Conservation (phyloP, 164 flowering plant species). For the Aristolochia fimbriata region DNA sequence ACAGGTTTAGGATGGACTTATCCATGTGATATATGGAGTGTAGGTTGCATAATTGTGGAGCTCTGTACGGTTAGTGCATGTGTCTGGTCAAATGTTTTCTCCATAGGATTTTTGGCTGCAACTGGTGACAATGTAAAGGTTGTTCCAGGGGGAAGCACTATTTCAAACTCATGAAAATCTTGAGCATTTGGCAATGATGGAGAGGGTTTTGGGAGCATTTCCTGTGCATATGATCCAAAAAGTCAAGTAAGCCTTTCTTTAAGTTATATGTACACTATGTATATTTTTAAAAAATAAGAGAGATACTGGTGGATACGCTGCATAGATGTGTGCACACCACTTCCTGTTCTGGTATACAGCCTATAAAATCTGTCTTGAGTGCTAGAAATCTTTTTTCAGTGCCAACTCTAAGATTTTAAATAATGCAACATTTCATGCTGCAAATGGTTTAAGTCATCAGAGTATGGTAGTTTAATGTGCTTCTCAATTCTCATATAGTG, state of each 20-base stretch:
- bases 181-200: constrained; percentile 97
- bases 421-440: too few species aligned
- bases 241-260: constrained; percentile 34
- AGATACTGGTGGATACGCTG: too few species aligned
- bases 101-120: not conserved
- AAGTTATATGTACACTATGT: not conserved
- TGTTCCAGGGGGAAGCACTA: constrained; percentile 63
- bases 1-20: constrained; percentile 90
- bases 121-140: constrained; percentile 1
- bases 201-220: constrained; percentile 73
- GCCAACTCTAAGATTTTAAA: too few species aligned
- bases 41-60: constrained; percentile 88
- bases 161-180: constrained; percentile 88
- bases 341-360: not conserved
- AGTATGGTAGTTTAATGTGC: too few species aligned
- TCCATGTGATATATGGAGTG: constrained; percentile 95
- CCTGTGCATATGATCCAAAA: constrained; percentile 61
- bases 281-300: not conserved
- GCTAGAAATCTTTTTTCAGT: too few species aligned
- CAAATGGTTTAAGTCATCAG: too few species aligned
- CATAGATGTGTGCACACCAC: too few species aligned
- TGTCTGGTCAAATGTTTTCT: not conserved
- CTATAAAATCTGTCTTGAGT: not conserved
- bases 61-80: constrained; percentile 57
- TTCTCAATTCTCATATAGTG: too few species aligned